Conservation (phyloP, 129 eudicot species). For the Sambucus nigra region DNA sequence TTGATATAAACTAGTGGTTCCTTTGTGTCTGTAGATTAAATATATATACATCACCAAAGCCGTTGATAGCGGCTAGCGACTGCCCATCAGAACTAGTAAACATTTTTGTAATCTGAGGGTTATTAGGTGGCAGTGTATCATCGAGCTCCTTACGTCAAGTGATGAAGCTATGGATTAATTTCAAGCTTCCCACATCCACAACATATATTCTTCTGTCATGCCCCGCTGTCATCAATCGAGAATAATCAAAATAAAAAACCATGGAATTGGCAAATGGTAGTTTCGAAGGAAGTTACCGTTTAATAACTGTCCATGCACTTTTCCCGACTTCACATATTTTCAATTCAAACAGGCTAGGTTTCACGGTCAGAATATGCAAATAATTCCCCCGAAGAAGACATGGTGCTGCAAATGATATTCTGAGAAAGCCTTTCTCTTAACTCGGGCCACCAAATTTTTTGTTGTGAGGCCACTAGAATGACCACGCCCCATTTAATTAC, state of each 20-base stretch:
- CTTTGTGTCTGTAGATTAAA: conserved; percentile 77
- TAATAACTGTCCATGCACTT: conserved; percentile 48
- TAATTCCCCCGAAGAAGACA: conserved; percentile 52
- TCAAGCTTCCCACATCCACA: conserved; percentile 47
- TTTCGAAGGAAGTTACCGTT: conserved; percentile 49
- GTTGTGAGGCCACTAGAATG: conserved; percentile 36
- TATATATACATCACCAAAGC: conserved; percentile 84
- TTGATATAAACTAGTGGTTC: conserved; percentile 93
- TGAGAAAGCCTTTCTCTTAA: conserved; percentile 52
- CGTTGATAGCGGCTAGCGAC: conserved; percentile 93
- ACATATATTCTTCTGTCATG: conserved; percentile 75
- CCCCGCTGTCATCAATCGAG: conserved; percentile 73
- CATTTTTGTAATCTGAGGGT: conserved; percentile 88
- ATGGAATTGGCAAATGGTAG: conserved; percentile 78
- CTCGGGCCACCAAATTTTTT: conserved; percentile 49
- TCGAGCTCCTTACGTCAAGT: conserved; percentile 54
- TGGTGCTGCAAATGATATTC: conserved; percentile 73
- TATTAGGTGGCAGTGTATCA: conserved; percentile 47
- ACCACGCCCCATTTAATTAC: conserved; percentile 39
- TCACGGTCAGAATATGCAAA: conserved; percentile 67
- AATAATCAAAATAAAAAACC: conserved; percentile 72
- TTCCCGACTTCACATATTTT: conserved; percentile 28
- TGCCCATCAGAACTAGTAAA: conserved; percentile 85
- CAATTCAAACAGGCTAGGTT: conserved; percentile 55
- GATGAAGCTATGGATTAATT: conserved; percentile 45